Conservation (phyloP, 2,329 filamentous ascomycete species). For the Volutella citrinella region DNA sequence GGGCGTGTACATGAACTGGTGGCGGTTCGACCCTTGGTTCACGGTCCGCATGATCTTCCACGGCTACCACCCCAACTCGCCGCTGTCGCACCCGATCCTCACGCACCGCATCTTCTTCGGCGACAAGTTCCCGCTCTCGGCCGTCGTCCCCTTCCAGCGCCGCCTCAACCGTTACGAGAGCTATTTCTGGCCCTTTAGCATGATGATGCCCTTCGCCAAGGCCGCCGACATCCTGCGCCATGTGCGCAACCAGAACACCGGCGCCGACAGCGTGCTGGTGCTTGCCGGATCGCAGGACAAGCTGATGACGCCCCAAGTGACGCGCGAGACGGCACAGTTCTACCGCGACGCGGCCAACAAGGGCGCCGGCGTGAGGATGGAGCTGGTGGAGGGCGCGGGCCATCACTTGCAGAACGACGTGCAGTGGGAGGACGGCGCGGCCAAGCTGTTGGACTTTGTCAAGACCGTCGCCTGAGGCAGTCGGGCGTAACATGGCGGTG, state of each 20-base stretch:
- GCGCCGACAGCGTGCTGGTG: conserved; percentile 32
- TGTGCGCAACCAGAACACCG: conserved; percentile 23
- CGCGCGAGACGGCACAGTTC: conserved; percentile 35
- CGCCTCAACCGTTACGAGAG: conserved; percentile 48
- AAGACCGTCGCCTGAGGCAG: conserved; percentile 13
- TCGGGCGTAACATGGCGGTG: no score
- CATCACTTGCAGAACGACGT: conserved; percentile 55
- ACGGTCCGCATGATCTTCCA: conserved; percentile 43
- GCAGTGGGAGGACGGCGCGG: conserved; percentile 44
- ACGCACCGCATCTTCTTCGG: conserved; percentile 51
- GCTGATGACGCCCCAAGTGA: conserved; percentile 37
- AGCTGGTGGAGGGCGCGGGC: conserved; percentile 41
- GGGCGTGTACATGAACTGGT: conserved; percentile 46
- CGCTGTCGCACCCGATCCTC: conserved; percentile 48
- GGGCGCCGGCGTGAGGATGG: conserved; percentile 36
- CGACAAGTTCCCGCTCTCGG: conserved; percentile 34
- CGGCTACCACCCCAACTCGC: conserved; percentile 47
- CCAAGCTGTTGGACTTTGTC: conserved; percentile 42
- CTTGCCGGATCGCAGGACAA: conserved; percentile 39
- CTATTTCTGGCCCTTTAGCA: conserved; percentile 49
- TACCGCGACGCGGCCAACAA: conserved; percentile 14
- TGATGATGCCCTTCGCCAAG: conserved; percentile 43
- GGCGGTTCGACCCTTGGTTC: conserved; percentile 46
- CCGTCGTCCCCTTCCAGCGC: conserved; percentile 40
- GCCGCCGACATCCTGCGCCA: conserved; percentile 37